These are phyloP conservation scores for Tephrocybe sp. DNA, from an alignment of 768 basidiomycete species.

Conservation along the genomic window DNA sequence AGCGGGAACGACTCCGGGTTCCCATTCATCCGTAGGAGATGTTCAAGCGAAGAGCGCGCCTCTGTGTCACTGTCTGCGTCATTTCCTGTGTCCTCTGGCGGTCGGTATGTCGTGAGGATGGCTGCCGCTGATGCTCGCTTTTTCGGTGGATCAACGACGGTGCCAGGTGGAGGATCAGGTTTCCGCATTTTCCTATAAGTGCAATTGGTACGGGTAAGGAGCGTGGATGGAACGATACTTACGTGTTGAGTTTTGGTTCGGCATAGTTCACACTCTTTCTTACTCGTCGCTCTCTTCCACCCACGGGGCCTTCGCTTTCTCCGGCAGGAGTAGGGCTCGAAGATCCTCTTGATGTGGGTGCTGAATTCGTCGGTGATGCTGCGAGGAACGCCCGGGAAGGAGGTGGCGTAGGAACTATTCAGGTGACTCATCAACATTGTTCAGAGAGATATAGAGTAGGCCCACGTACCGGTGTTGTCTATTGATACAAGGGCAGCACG, in stretches of 20 bases:
- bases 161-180: slow-evolving; percentile 54
- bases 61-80: slow-evolving; percentile 37
- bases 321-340: slow-evolving; percentile 38
- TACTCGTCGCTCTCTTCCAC: slow-evolving; percentile 52
- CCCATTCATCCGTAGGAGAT: slow-evolving; percentile 21
- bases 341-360: slow-evolving; percentile 49
- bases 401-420: slow-evolving; percentile 14
- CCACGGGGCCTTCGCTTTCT: slow-evolving; percentile 29
- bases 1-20: slow-evolving; percentile 29
- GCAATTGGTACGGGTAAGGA: not conserved
- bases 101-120: slow-evolving; percentile 30
- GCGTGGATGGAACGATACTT: slow-evolving; percentile 25
- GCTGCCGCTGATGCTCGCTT: slow-evolving; percentile 48
- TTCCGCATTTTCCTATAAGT: slow-evolving; percentile 80
- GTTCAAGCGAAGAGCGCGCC: slow-evolving; percentile 36
- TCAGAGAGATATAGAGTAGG: not conserved
- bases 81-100: slow-evolving; percentile 22
- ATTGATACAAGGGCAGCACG: slow-evolving; percentile 41
- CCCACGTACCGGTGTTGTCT: slow-evolving; percentile 38
- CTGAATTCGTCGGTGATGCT: slow-evolving; percentile 36
- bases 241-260: slow-evolving; percentile 89
- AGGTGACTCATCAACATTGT: slow-evolving; percentile 4
- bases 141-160: slow-evolving; percentile 27
- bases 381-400: slow-evolving; percentile 16
- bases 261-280: slow-evolving; percentile 85